These are phyloP conservation scores for Rutstroemia sp. DNA, from an alignment of 2,329 filamentous ascomycete species.

Conservation along the genomic window DNA sequence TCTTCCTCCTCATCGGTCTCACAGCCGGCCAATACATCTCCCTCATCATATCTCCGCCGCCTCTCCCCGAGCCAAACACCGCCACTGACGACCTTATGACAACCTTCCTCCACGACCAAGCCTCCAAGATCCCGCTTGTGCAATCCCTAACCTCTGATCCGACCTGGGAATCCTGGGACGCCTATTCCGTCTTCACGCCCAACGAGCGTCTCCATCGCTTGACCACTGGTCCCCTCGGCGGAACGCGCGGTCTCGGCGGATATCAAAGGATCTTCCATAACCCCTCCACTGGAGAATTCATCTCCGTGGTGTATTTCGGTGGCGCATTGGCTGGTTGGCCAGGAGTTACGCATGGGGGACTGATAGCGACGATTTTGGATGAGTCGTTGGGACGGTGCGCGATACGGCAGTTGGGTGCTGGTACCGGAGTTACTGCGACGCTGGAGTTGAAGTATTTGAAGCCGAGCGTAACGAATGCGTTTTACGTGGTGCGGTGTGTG, in stretches of 20 bases:
- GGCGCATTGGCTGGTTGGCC: constrained; percentile 62
- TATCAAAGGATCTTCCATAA: constrained; percentile 61
- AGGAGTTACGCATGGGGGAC: constrained; percentile 62
- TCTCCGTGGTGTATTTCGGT: constrained; percentile 63
- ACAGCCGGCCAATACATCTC: constrained; percentile 33
- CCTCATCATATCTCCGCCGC: constrained; percentile 37
- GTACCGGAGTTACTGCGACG: constrained; percentile 48
- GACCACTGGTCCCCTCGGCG: constrained; percentile 37
- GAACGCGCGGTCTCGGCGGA: constrained; percentile 36
- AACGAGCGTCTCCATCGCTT: constrained; percentile 27
- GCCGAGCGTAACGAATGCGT: constrained; percentile 50
- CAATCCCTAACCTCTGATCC: constrained; percentile 39
- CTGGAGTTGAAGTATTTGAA: constrained; percentile 55
- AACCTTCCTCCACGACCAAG: constrained; percentile 35
- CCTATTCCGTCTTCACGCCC: constrained; percentile 30
- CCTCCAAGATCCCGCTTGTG: constrained; percentile 41
- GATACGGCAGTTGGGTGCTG: constrained; percentile 38
- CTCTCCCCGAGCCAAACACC: constrained; percentile 34
- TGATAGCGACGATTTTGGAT: constrained; percentile 60
- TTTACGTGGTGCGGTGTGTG: constrained; percentile 53
- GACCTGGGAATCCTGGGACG: constrained; percentile 35
- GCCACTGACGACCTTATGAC: constrained; percentile 36
- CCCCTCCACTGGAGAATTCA: constrained; percentile 45
- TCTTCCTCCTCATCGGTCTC: constrained; percentile 37
- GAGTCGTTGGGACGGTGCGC: constrained; percentile 62